These are phyloP conservation scores for Neobulgaria alba DNA, from an alignment of 2,329 filamentous ascomycete species.

Conservation along the genomic window DNA sequence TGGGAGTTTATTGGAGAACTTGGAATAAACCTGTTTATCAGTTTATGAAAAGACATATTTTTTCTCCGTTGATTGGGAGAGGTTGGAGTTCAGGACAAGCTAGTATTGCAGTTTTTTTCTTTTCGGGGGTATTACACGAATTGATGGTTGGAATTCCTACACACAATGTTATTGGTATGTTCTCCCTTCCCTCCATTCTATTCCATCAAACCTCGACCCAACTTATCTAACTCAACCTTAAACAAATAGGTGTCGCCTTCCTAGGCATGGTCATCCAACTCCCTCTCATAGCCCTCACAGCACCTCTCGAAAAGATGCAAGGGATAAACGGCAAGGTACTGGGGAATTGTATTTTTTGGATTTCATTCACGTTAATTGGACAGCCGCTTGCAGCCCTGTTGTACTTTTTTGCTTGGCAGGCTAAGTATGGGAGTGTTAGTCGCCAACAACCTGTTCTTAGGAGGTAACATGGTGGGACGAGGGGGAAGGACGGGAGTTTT, in stretches of 20 bases:
- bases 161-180: conserved; percentile 78
- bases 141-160: conserved; percentile 89
- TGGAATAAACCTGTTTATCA: conserved; percentile 98
- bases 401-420: conserved; percentile 98
- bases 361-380: conserved; percentile 90
- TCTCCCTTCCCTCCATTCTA: conserved; percentile 2
- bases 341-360: conserved; percentile 93
- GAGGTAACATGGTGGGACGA: no score
- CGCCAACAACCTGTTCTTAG: no score
- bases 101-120: conserved; percentile 74
- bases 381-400: conserved; percentile 86
- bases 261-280: conserved; percentile 90
- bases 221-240: conserved; percentile 1
- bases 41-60: conserved; percentile 93
- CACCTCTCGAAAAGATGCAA: conserved; percentile 69
- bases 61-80: conserved; percentile 75
- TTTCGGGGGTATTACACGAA: conserved; percentile 87
- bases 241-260: conserved; percentile 68
- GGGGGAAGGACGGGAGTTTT: no score
- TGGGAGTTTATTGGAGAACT: conserved; percentile 85
- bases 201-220: background rate
- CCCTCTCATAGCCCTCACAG: conserved; percentile 75
- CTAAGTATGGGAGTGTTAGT: conserved; percentile 84
- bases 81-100: conserved; percentile 66
- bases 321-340: conserved; percentile 68